A percentile compares a stretch with the other conserved stretches of the same genome.
These are phyloP conservation scores for Candida pseudoviswanathii DNA, from an alignment of 1,139 yeast species.

Conservation along the genomic window DNA sequence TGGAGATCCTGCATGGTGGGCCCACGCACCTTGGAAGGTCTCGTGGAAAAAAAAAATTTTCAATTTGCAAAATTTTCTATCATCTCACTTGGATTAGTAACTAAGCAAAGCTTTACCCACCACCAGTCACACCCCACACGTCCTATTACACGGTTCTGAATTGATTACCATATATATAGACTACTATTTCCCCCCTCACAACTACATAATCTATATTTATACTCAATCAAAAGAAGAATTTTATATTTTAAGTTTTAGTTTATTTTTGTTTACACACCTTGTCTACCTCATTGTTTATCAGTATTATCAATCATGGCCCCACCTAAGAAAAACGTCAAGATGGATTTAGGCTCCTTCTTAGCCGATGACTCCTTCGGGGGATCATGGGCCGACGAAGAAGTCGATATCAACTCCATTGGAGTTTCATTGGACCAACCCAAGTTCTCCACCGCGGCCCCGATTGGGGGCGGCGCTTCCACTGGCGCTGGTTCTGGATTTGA, in stretches of 20 bases:
- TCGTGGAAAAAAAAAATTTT: conserved; percentile 4
- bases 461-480: conserved; percentile 10
- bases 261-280: too few relatives aligned
- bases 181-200: not conserved
- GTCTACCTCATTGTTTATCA: not conserved
- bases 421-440: conserved; percentile 34
- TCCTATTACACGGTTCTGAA: not conserved
- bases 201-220: not conserved
- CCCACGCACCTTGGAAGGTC: too few relatives aligned
- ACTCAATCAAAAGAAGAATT: not conserved
- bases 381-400: conserved; percentile 64
- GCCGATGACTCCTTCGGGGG: conserved; percentile 51
- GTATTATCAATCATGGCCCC: conserved; percentile 29
- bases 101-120: not conserved
- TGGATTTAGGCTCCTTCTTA: conserved; percentile 55
- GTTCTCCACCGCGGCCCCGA: conserved; percentile 30
- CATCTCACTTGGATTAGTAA: conserved; percentile 3
- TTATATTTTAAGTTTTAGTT: not conserved
- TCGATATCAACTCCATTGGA: conserved; percentile 56
- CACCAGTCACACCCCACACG: not conserved
- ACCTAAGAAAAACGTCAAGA: conserved; percentile 47
- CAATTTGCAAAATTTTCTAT: conserved; percentile 1
- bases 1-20: too few relatives aligned
- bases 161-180: not conserved
- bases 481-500: conserved; percentile 9